Evolutionary conservation across 148 eudicot genomes (phyloP).

Genomic region (Amaranthus hypochondriacus): DNA sequence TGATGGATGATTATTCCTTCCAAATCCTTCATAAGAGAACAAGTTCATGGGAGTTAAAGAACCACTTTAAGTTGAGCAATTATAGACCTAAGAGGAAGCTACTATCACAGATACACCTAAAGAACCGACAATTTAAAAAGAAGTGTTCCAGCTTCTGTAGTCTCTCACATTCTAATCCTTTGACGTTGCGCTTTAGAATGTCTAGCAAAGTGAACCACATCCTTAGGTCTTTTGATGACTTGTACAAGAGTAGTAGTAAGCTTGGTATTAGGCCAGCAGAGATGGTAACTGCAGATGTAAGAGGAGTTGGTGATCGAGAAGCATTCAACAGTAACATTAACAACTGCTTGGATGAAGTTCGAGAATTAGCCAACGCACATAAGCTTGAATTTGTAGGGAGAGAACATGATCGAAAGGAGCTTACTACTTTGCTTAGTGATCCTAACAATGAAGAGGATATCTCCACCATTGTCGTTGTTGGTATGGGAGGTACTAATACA

Average conservation of each 20-base stretch:
- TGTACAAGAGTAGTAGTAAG: conserved; percentile 18
- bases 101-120: background rate
- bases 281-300: background rate
- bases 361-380: conserved; percentile 22
- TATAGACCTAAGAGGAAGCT: background rate
- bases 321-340: background rate
- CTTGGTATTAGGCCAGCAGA: conserved; percentile 23
- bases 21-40: conserved; percentile 2
- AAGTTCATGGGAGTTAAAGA: conserved; percentile 1
- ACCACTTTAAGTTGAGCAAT: background rate
- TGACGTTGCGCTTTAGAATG: conserved; percentile 11
- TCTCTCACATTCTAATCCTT: background rate
- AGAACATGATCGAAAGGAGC: conserved; percentile 10
- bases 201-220: conserved; percentile 13
- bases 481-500: conserved; percentile 12
- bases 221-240: conserved; percentile 12
- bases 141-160: background rate
- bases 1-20: conserved; percentile 13
- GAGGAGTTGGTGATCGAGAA: background rate
- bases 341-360: conserved; percentile 18
- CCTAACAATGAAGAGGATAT: conserved; percentile 2
- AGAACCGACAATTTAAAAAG: background rate
- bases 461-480: conserved; percentile 12
- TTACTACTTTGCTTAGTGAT: conserved; percentile 3
- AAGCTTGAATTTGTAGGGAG: conserved; percentile 20